Evolutionary conservation across 352 stramenopile genomes (phyloP).

Genomic region (Globisporangium apiculatum): DNA sequence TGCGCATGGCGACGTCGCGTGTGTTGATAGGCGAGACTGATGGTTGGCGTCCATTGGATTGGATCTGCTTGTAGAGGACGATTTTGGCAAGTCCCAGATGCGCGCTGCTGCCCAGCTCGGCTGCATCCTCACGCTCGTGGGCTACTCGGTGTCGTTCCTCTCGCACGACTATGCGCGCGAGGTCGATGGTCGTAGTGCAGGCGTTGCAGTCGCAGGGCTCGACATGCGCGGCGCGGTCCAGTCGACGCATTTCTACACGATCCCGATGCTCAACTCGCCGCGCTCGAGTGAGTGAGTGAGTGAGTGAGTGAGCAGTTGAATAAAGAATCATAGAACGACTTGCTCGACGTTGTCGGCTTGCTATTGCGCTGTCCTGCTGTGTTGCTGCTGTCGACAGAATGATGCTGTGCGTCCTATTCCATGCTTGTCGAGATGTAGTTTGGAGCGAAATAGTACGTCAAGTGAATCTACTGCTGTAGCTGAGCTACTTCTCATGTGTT

Average conservation of each 20-base stretch:
- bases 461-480: no score
- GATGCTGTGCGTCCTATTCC: no score
- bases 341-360: no score
- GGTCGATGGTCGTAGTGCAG: conserved; percentile 2
- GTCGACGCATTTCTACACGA: conserved; percentile 14
- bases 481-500: no score
- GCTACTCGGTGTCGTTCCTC: conserved; percentile 63
- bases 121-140: conserved; percentile 67
- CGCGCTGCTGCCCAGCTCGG: conserved; percentile 50
- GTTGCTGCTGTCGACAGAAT: no score
- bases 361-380: no score
- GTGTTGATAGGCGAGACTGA: neutral
- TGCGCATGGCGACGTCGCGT: no score
- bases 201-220: neutral
- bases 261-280: conserved; percentile 12
- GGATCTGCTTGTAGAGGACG: conserved; percentile 21
- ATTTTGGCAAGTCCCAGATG: conserved; percentile 48
- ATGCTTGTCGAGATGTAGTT: no score
- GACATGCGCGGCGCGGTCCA: conserved; percentile 1
- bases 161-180: conserved; percentile 38
- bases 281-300: conserved; percentile 2
- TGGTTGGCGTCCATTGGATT: neutral
- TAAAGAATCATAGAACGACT: neutral
- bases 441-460: no score
- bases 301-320: neutral